A percentile compares a stretch with the other conserved stretches of the same genome.
phyloP scores from a whole-genome alignment of 2,329 filamentous ascomycete genomes.

The Ophiostoma piceae region DNA sequence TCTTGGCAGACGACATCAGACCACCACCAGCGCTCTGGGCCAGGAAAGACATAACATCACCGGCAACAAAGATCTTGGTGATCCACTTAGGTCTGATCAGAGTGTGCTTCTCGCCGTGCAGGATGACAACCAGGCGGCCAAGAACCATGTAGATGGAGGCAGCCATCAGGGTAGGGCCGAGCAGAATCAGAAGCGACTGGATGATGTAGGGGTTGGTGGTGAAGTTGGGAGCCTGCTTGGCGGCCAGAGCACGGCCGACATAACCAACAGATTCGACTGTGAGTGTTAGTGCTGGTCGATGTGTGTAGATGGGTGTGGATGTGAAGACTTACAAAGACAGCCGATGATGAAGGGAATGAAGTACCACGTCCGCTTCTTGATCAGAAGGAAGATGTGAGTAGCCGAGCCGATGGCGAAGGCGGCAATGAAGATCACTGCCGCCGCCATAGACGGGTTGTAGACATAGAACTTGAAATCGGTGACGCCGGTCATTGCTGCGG shows the following conservation, averaged over 20 bases:
- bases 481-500: not conserved
- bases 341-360: constrained; percentile 26
- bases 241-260: constrained; percentile 27
- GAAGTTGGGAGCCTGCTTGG: constrained; percentile 25
- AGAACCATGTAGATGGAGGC: constrained; percentile 43
- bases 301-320: not conserved
- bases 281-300: not conserved
- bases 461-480: not conserved
- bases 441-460: not conserved
- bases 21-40: constrained; percentile 41
- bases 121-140: constrained; percentile 35
- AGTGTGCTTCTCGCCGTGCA: constrained; percentile 21
- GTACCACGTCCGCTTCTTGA: constrained; percentile 23
- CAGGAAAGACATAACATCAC: constrained; percentile 43
- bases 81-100: constrained; percentile 38
- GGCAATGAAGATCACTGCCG: not conserved
- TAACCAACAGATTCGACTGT: constrained; percentile 25
- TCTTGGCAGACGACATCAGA: constrained; percentile 30
- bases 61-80: constrained; percentile 45
- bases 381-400: constrained; percentile 14
- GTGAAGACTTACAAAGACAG: constrained; percentile 23
- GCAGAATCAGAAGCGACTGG: constrained; percentile 31
- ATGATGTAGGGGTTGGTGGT: constrained; percentile 38
- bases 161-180: constrained; percentile 39
- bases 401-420: not conserved